Conservation (phyloP, 148 eudicot species). For the Salicornia ramosissima region DNA sequence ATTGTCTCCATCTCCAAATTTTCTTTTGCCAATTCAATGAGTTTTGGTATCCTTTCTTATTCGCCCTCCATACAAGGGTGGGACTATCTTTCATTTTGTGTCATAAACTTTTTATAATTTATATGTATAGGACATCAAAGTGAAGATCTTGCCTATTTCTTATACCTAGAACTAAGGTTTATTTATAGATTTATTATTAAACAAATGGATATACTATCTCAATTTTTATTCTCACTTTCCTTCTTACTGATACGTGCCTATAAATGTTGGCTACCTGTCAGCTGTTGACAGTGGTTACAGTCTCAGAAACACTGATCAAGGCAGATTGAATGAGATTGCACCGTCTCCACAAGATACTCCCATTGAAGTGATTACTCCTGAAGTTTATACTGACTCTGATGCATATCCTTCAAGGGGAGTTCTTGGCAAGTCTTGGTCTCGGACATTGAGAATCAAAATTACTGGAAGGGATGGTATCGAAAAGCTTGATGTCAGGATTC, state of each 20-base stretch:
- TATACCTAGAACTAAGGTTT: too few relatives aligned
- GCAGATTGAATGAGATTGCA: constrained; percentile 35
- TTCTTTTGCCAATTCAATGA: too few relatives aligned
- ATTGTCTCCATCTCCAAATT: too few relatives aligned
- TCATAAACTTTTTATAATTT: too few relatives aligned
- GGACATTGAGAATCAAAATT: constrained; percentile 73
- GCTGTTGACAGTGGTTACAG: constrained; percentile 38
- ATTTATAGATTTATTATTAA: too few relatives aligned
- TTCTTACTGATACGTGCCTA: constrained; percentile 17
- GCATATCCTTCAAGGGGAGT: constrained; percentile 45
- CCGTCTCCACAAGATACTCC: constrained; percentile 40
- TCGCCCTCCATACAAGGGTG: too few relatives aligned
- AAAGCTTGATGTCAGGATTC: constrained; percentile 81
- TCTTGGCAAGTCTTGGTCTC: constrained; percentile 68
- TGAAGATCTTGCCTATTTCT: too few relatives aligned
- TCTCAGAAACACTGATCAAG: constrained; percentile 30
- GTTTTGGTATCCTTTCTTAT: too few relatives aligned
- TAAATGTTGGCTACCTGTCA: constrained; percentile 31
- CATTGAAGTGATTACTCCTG: constrained; percentile 71
- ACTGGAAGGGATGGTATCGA: constrained; percentile 80
- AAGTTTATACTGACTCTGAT: constrained; percentile 37
- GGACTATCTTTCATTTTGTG: too few relatives aligned
- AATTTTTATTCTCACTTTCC: background rate
- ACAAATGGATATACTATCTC: too few relatives aligned
- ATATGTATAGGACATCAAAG: too few relatives aligned